Evolutionary conservation across 441 rosid species (phyloP).

Genomic region (Mallotus japonicus): DNA sequence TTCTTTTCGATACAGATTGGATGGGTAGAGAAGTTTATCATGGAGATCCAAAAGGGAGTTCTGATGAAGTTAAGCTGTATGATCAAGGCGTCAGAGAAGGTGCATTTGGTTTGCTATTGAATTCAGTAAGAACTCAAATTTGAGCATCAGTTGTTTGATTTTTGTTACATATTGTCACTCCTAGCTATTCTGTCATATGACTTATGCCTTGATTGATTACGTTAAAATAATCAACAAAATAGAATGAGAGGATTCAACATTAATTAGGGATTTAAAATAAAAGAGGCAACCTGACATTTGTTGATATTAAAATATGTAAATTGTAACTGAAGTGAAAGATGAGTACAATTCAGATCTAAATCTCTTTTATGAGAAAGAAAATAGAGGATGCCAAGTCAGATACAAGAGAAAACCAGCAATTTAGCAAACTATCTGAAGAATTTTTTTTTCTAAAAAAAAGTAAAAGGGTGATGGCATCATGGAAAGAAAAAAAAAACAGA

Average conservation of each 20-base stretch:
- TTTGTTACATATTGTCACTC: constrained; percentile 9
- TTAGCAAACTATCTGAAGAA: not conserved
- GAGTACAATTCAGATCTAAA: not conserved
- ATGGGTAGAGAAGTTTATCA: constrained; percentile 99
- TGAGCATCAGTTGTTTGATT: constrained; percentile 25
- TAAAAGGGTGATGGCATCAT: not conserved
- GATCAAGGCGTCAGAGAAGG: constrained; percentile 94
- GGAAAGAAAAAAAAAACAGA: too few species aligned
- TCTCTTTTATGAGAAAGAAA: not conserved
- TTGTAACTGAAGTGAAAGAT: constrained; percentile 2
- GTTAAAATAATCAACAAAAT: not conserved
- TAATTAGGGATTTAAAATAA: not conserved
- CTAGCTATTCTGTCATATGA: not conserved
- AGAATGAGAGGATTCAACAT: not conserved
- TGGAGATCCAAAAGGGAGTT: constrained; percentile 80
- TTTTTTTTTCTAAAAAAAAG: not conserved
- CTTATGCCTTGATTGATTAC: not conserved
- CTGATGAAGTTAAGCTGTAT: constrained; percentile 55
- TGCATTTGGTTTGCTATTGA: constrained; percentile 98
- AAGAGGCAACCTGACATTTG: too few species aligned
- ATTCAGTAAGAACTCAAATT: constrained; percentile 85
- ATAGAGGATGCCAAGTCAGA: not conserved
- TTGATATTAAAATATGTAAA: not conserved
- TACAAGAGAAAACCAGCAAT: not conserved
- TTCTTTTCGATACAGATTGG: constrained; percentile 98